Base-by-base conservation (phyloP, 352 stramenopile genomes). In the Nothophytophthora sp. region DNA sequence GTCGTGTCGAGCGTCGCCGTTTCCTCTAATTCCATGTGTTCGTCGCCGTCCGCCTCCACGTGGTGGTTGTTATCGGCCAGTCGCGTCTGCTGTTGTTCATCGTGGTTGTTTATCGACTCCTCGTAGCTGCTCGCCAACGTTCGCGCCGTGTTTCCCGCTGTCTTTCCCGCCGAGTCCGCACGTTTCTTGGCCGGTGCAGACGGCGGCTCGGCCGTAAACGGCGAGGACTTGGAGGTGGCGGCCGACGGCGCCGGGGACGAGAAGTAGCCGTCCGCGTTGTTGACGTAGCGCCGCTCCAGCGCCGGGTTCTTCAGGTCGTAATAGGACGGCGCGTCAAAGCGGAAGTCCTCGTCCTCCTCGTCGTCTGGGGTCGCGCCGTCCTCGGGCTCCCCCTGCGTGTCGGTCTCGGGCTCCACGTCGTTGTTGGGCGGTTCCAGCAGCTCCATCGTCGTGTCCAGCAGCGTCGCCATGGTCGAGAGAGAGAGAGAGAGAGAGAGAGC, bases 231-330 rank as follows among this genome's bases (percentile, higher is more conserved):
- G 20, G 56, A 65, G 30, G 51, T 63, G 13, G 33, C 32, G 10
- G 46, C 37, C 1, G 46, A 55, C 46, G 45, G 55, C 45, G 55
- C 41, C 15, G 59, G 58, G 8, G 67, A 69, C 18, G 71, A 85
- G 37, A 94, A 94, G 55, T 94, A 94, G 7, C 81, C 84, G 49
- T 94, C 84, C 9, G 84, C 81, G 44, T 94, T 92, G 67, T 92
- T 92, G 27, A 94, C 78, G 58, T 94, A 94, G 47, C 60, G 72
- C 33, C 50, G 70, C 63, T 94, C 84, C 20, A 82, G 62, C 45
- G 73, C 63, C 19, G 80, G 79, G 49, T 92, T 81, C 54, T 79
- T 79, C 16, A 94, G 66, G 53, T 94, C 84, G 71, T 92, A 94
- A 57, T 90, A 94, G 29, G 75, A 70, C 20, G 84, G 84, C 27